Percentiles rank a stretch among this genome's conserved stretches.
These are phyloP conservation scores for Lactarius indigo DNA, from an alignment of 768 basidiomycete genomes.

Conservation along the genomic window DNA sequence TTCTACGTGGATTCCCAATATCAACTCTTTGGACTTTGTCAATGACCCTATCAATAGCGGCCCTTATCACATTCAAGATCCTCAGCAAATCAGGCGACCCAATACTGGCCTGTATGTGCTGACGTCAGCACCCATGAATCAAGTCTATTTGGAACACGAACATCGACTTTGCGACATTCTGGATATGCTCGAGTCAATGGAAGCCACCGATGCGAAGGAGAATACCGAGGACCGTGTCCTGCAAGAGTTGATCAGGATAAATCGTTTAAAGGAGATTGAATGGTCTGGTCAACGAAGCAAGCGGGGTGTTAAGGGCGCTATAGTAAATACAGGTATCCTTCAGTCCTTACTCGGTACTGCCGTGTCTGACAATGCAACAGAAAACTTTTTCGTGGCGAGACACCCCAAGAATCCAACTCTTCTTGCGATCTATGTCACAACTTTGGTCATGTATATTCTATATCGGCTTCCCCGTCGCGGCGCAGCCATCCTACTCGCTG, in stretches of 20 bases:
- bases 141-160: not conserved
- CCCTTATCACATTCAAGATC: not conserved
- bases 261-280: not conserved
- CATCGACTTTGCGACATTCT: conserved; percentile 4
- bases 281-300: conserved; percentile 4
- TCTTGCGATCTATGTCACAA: not conserved
- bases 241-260: not conserved
- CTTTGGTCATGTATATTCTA: not conserved
- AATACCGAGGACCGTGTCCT: not conserved
- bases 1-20: not conserved
- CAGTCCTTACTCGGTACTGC: no score
- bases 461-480: not conserved
- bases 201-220: not conserved
- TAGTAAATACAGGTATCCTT: no score
- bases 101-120: not conserved
- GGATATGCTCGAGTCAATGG: not conserved
- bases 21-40: not conserved
- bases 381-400: no score
- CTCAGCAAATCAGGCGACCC: not conserved
- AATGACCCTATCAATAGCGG: not conserved
- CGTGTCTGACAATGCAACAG: no score
- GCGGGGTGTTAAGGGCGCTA: not conserved
- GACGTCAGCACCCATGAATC: not conserved
- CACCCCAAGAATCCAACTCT: not conserved
- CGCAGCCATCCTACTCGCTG: no score